Conservation (phyloP, 2,329 filamentous ascomycete species). For the Fusarium sp. region DNA sequence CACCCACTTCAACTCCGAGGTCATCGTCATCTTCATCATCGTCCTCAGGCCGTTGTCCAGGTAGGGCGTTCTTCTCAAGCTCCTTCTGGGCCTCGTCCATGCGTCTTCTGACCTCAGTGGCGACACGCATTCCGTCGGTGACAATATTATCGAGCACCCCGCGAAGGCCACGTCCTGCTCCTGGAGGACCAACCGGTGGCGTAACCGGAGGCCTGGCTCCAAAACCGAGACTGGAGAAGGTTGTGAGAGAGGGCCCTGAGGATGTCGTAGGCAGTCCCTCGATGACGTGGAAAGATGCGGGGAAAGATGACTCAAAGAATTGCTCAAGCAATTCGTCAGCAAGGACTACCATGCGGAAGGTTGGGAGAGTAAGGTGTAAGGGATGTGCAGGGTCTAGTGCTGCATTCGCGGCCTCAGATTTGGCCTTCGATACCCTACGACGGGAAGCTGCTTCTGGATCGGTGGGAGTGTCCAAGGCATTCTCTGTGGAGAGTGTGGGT, state of each 20-base stretch:
- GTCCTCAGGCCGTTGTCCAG: constrained; percentile 73
- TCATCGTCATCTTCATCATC: constrained; percentile 76
- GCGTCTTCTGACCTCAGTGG: constrained; percentile 87
- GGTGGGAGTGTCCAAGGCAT: constrained; percentile 35
- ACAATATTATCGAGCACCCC: constrained; percentile 98
- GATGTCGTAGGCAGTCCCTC: constrained; percentile 64
- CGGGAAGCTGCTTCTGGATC: constrained; percentile 40
- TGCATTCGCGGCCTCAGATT: constrained; percentile 83
- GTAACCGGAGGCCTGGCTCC: constrained; percentile 57
- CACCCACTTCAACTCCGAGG: constrained; percentile 58
- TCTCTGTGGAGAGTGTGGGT: constrained; percentile 56
- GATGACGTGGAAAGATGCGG: constrained; percentile 89
- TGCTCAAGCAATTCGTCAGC: constrained; percentile 95
- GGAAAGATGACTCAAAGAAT: constrained; percentile 97
- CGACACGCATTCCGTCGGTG: constrained; percentile 95
- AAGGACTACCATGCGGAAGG: constrained; percentile 98
- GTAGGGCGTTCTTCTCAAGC: constrained; percentile 83
- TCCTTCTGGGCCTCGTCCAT: constrained; percentile 98
- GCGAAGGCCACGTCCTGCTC: constrained; percentile 79
- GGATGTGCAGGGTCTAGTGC: constrained; percentile 94
- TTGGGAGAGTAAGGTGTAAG: constrained; percentile 94
- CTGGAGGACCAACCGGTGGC: constrained; percentile 55
- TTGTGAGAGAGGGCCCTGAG: constrained; percentile 77
- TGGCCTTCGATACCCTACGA: constrained; percentile 69
- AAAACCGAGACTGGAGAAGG: constrained; percentile 80